Evolutionary conservation across 2,329 filamentous ascomycete genomes (phyloP).

Genomic region (Aspergillus tubingensis): DNA sequence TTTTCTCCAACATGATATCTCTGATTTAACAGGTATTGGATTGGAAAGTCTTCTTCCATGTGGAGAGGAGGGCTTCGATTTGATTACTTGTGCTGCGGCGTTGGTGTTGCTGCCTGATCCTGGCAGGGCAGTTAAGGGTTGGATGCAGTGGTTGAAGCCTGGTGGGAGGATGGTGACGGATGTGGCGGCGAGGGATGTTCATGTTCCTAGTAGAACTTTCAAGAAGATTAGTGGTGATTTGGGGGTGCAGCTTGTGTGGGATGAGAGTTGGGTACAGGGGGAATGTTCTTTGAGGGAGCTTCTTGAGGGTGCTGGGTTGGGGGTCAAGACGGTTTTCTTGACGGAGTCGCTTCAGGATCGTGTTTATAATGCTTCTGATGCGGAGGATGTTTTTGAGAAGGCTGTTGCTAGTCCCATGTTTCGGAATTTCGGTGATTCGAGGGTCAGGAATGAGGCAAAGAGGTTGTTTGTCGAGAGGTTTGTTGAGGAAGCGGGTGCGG

Average conservation of each 20-base stretch:
- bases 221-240: not conserved
- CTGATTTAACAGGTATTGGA: not conserved
- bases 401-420: constrained; percentile 10
- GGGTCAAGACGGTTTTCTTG: constrained; percentile 2
- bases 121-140: not conserved
- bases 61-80: constrained; percentile 3
- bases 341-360: constrained; percentile 3
- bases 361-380: not conserved
- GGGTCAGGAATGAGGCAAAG: not conserved
- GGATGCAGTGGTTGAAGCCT: constrained; percentile 5
- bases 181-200: constrained; percentile 10
- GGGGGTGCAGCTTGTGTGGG: constrained; percentile 4
- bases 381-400: constrained; percentile 1
- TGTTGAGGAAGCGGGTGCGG: not conserved
- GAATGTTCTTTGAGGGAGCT: constrained; percentile 1
- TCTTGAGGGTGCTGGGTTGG: not conserved
- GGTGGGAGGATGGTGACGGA: constrained; percentile 9
- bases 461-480: constrained; percentile 7
- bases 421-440: not conserved
- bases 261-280: constrained; percentile 10
- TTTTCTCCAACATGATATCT: constrained; percentile 11
- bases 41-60: not conserved
- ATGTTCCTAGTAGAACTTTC: constrained; percentile 5
- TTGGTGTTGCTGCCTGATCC: constrained; percentile 9
- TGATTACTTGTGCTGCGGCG: constrained; percentile 11